These are phyloP conservation scores for Pycnococcus provasolii DNA, from an alignment of 139 green algal species.

Conservation along the genomic window DNA sequence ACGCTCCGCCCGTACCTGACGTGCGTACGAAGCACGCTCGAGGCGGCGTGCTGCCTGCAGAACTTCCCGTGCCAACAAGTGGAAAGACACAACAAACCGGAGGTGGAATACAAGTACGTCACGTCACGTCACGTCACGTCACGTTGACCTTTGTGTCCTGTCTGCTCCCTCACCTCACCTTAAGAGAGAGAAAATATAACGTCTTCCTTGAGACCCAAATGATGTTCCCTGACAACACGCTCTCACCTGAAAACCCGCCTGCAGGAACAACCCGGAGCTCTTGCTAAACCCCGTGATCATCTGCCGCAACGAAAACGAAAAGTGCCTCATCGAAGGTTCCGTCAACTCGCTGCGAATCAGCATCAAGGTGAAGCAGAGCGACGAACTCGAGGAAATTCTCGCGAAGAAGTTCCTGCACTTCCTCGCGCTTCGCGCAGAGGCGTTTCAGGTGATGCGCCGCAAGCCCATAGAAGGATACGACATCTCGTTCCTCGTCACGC, in stretches of 20 bases:
- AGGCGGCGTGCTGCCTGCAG: conserved; percentile 24
- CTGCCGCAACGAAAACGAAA: conserved; percentile 32
- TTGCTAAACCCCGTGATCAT: conserved; percentile 40
- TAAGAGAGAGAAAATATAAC: too few species aligned
- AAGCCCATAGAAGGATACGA: conserved; percentile 46
- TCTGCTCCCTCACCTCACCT: too few species aligned
- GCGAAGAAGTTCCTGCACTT: conserved; percentile 43
- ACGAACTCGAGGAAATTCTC: conserved; percentile 48
- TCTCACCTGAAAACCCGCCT: too few species aligned
- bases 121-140: too few species aligned
- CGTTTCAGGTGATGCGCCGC: conserved; percentile 44
- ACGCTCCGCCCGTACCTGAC: conserved; percentile 29
- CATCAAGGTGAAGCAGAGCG: conserved; percentile 39
- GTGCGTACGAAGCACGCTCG: conserved; percentile 28
- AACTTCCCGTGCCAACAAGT: conserved; percentile 36
- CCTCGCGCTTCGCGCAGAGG: conserved; percentile 49
- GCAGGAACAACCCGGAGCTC: conserved; percentile 22
- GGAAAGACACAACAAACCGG: conserved; percentile 52
- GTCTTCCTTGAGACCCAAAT: too few species aligned
- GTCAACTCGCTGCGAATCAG: conserved; percentile 52
- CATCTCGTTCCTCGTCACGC: conserved; percentile 55
- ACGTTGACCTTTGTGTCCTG: too few species aligned
- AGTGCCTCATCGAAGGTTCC: conserved; percentile 48
- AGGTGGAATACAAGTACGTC: conserved; percentile 38
- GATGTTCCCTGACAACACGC: too few species aligned